Evolutionary conservation across 176 grass and related monocot species (phyloP).

Genomic region (Musa acuminata): DNA sequence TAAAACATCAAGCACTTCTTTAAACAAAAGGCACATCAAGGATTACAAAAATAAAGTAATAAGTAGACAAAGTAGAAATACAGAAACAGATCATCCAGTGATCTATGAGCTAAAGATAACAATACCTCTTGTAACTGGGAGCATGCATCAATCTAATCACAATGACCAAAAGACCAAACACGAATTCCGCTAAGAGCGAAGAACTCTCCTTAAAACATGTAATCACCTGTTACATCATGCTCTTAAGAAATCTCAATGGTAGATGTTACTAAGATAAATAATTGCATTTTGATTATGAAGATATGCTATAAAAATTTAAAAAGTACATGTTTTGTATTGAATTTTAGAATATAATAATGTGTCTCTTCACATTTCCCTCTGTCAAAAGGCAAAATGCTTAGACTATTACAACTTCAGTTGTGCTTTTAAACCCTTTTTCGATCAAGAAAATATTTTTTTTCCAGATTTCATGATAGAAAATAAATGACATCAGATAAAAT

Average conservation of each 20-base stretch:
- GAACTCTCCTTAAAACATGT: conserved; percentile 39
- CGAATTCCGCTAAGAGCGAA: conserved; percentile 41
- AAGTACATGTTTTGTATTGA: background rate
- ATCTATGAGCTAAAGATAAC: background rate
- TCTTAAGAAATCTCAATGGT: background rate
- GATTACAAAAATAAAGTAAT: background rate
- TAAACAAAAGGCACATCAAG: background rate
- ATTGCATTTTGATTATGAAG: background rate
- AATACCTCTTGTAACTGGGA: conserved; percentile 37
- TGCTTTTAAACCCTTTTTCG: background rate
- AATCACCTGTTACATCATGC: conserved; percentile 31
- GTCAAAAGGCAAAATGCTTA: background rate
- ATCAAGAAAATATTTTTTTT: background rate
- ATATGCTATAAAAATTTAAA: background rate
- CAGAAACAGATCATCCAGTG: background rate
- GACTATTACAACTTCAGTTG: background rate
- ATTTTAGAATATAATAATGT: background rate
- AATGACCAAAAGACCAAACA: conserved; percentile 48
- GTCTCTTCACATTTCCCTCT: background rate
- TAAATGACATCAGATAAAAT: background rate
- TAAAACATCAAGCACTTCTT: background rate
- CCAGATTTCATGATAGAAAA: background rate
- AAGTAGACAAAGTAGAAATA: background rate
- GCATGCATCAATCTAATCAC: conserved; percentile 19
- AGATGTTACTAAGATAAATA: background rate